These are phyloP conservation scores for Boletus vermiculosoides DNA, from an alignment of 768 basidiomycete genomes.

Conservation along the genomic window DNA sequence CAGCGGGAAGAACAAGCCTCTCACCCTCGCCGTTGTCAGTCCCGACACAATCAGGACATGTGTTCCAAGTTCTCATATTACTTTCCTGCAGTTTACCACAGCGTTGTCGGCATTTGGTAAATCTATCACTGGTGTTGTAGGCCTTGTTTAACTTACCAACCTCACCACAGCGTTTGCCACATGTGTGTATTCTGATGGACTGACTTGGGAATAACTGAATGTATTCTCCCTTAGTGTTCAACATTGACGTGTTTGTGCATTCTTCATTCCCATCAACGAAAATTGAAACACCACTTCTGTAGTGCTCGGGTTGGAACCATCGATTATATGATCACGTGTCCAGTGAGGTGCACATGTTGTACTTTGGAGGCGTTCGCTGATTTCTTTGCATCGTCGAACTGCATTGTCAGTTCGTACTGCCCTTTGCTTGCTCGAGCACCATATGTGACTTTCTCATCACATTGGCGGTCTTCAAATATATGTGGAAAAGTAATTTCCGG, in stretches of 20 bases:
- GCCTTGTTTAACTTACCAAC: neutral
- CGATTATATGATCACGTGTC: neutral
- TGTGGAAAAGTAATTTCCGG: constrained; percentile 17
- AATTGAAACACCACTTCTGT: neutral
- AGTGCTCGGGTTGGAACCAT: constrained; percentile 7
- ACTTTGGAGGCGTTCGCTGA: neutral
- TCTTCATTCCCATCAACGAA: neutral
- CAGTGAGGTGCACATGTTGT: constrained; percentile 1
- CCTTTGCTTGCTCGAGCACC: neutral
- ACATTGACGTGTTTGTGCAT: neutral
- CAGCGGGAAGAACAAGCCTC: constrained; percentile 15
- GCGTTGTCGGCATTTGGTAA: neutral
- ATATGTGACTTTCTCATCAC: constrained; percentile 7
- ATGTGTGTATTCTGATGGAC: constrained; percentile 4
- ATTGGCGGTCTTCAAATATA: constrained; percentile 7
- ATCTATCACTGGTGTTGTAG: neutral
- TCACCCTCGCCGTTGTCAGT: constrained; percentile 14
- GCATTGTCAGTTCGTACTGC: constrained; percentile 3
- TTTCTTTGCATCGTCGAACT: neutral
- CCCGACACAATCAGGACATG: neutral
- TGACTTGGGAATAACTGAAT: neutral
- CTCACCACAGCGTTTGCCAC: constrained; percentile 5
- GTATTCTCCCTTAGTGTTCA: neutral
- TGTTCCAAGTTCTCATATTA: neutral
- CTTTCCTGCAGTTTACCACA: neutral